Evolutionary conservation across 2,329 filamentous ascomycete genomes (phyloP).

Genomic region (Falciphora oryzae): DNA sequence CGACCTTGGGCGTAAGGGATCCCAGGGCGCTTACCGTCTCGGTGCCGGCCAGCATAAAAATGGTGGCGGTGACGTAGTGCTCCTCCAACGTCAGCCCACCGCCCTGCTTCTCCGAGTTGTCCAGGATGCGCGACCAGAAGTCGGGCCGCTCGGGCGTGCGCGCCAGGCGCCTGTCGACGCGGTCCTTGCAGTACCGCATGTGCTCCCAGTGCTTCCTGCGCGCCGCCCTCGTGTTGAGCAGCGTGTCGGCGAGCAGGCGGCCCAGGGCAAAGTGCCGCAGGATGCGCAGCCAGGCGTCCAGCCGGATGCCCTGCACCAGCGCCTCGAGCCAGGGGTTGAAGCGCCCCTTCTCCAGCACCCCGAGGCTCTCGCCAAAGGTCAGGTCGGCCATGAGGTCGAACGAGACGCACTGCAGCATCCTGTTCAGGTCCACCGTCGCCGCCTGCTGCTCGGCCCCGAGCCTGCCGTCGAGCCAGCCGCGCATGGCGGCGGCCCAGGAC

Average conservation of each 20-base stretch:
- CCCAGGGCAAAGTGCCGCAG: slow-evolving; percentile 5
- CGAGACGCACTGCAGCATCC: slow-evolving; percentile 20
- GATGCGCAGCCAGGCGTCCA: slow-evolving; percentile 1
- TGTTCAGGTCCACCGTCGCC: slow-evolving; percentile 16
- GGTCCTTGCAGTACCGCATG: not conserved
- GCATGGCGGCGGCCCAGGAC: slow-evolving; percentile 8
- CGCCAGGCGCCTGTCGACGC: slow-evolving; percentile 6
- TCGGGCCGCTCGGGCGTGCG: slow-evolving; percentile 10
- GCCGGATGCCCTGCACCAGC: slow-evolving; percentile 11
- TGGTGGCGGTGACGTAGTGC: slow-evolving; percentile 11
- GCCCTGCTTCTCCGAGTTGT: slow-evolving; percentile 5
- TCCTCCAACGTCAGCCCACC: not conserved
- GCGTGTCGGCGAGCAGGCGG: not conserved
- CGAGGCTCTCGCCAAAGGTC: slow-evolving; percentile 16
- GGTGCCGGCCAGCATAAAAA: slow-evolving; percentile 31
- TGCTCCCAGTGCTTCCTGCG: not conserved
- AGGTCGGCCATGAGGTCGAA: slow-evolving; percentile 18
- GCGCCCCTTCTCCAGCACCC: slow-evolving; percentile 11
- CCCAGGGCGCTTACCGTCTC: slow-evolving; percentile 27
- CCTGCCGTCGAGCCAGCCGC: slow-evolving; percentile 7
- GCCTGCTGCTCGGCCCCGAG: slow-evolving; percentile 7
- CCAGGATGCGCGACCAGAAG: slow-evolving; percentile 15
- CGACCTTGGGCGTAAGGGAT: too few species aligned
- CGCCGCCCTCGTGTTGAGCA: not conserved
- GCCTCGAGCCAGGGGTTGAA: slow-evolving; percentile 16